These are phyloP conservation scores for Pseudocercospora macadamiae DNA, from an alignment of 2,329 filamentous ascomycete genomes.

Conservation along the genomic window DNA sequence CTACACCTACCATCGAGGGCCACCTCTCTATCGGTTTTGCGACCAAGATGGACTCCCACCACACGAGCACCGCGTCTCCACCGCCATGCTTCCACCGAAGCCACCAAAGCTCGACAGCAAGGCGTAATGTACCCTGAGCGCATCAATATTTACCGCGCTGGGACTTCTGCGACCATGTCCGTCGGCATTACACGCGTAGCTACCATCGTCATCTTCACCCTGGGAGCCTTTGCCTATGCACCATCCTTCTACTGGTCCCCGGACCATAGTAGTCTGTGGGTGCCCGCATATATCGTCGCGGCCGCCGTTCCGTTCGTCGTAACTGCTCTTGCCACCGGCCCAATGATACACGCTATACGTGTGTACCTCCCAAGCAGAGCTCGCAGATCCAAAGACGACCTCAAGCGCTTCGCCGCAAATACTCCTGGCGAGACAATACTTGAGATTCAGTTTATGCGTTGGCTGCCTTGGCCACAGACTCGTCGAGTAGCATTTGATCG, in stretches of 20 bases:
- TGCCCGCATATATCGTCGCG: constrained; percentile 51
- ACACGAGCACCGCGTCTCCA: not conserved
- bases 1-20: not conserved
- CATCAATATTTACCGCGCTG: constrained; percentile 74
- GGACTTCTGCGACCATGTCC: constrained; percentile 67
- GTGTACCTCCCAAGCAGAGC: constrained; percentile 69
- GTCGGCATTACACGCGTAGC: constrained; percentile 72
- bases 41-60: not conserved
- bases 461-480: constrained; percentile 43
- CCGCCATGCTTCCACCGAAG: constrained; percentile 9
- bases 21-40: too few relatives aligned
- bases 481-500: constrained; percentile 29
- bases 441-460: constrained; percentile 46
- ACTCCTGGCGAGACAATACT: constrained; percentile 48
- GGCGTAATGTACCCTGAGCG: constrained; percentile 55
- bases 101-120: not conserved
- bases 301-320: constrained; percentile 68
- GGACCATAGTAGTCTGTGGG: constrained; percentile 48
- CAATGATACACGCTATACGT: constrained; percentile 74
- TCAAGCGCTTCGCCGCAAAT: constrained; percentile 54
- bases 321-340: constrained; percentile 65
- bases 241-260: constrained; percentile 57
- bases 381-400: constrained; percentile 60
- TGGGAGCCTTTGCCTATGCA: constrained; percentile 63
- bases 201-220: constrained; percentile 68